phyloP scores from a whole-genome alignment of 768 basidiomycete genomes.

The Collybia nuda region DNA sequence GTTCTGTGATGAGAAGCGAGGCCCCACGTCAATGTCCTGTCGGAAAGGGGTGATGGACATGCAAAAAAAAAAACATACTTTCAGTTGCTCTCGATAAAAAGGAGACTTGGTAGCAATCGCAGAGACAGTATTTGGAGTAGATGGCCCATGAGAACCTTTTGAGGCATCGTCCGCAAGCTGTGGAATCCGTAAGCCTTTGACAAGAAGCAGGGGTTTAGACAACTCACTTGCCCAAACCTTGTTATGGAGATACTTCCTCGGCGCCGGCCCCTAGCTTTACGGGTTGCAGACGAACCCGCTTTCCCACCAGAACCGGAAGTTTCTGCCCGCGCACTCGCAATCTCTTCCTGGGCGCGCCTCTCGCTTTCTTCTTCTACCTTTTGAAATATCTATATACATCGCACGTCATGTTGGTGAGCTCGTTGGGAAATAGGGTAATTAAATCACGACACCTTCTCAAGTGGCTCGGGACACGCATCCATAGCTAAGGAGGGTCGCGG shows the following conservation, averaged over 20 bases:
- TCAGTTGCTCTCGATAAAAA: constrained; percentile 44
- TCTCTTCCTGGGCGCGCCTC: constrained; percentile 12
- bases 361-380: constrained; percentile 16
- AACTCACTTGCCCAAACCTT: constrained; percentile 57
- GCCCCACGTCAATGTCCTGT: constrained; percentile 6
- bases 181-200: constrained; percentile 13
- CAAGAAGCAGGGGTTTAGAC: constrained; percentile 11
- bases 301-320: neutral
- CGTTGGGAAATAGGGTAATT: neutral
- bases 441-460: constrained; percentile 11
- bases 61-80: constrained; percentile 26
- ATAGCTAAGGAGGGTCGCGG: neutral
- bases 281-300: constrained; percentile 13
- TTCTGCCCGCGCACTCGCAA: constrained; percentile 1
- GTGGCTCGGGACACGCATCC: constrained; percentile 13
- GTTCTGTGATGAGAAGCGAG: constrained; percentile 29
- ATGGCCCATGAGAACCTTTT: constrained; percentile 21
- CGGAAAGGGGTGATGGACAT: constrained; percentile 1
- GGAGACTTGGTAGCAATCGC: constrained; percentile 44
- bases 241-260: constrained; percentile 58
- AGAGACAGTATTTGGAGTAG: constrained; percentile 33
- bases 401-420: neutral
- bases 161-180: constrained; percentile 20
- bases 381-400: constrained; percentile 12
- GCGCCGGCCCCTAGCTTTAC: constrained; percentile 34